phyloP scores from a whole-genome alignment of 129 eudicot genomes.

The Flaveria sonorensis region DNA sequence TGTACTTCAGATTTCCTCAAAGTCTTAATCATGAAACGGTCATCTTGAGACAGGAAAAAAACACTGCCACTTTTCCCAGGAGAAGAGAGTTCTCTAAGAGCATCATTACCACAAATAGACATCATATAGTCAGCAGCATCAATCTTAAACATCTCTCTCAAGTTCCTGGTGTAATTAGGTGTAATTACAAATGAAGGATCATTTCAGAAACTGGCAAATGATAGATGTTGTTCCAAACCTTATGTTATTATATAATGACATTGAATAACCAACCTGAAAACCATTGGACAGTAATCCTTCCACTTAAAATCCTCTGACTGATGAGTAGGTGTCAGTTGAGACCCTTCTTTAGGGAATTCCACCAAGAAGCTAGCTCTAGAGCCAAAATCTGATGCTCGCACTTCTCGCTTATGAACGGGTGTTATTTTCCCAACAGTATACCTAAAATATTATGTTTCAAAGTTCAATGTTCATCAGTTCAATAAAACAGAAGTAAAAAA shows the following conservation, averaged over 20 bases:
- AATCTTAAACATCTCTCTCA: conserved; percentile 96
- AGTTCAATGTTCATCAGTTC: conserved; percentile 21
- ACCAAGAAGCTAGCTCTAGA: conserved; percentile 95
- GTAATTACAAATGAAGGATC: not conserved
- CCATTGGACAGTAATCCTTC: conserved; percentile 99
- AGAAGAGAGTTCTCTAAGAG: conserved; percentile 92
- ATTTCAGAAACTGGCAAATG: not conserved
- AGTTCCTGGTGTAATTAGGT: conserved; percentile 48
- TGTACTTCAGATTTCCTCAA: conserved; percentile 87
- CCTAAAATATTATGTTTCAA: conserved; percentile 50
- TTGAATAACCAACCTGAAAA: conserved; percentile 73
- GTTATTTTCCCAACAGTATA: conserved; percentile 99
- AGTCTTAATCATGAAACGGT: conserved; percentile 94
- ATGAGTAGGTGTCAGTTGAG: conserved; percentile 92
- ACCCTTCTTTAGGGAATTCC: conserved; percentile 91
- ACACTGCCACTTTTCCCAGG: conserved; percentile 99
- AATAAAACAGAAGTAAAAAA: not conserved
- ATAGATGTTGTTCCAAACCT: not conserved
- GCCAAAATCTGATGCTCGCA: conserved; percentile 82
- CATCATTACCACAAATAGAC: conserved; percentile 98
- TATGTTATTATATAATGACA: not conserved
- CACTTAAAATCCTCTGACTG: conserved; percentile 93
- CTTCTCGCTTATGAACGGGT: conserved; percentile 88
- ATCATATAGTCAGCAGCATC: conserved; percentile 99
- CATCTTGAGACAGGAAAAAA: conserved; percentile 95